phyloP scores from a whole-genome alignment of 305 asterid genomes.

The Fraxinus ornus region DNA sequence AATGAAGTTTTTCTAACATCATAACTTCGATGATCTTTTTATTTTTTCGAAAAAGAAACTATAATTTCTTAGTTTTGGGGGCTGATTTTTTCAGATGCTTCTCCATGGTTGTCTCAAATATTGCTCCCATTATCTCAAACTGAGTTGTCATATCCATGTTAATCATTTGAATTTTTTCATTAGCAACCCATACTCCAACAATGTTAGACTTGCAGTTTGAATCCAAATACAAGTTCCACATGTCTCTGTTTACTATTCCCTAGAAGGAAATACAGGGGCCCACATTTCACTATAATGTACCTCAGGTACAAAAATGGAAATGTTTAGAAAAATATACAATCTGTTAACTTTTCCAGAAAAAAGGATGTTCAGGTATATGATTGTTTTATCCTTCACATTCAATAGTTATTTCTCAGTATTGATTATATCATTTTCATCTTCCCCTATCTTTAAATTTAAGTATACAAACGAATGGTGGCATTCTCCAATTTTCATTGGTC shows the following conservation, averaged over 20 bases:
- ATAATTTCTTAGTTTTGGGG: neutral
- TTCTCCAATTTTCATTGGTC: slow-evolving; percentile 13
- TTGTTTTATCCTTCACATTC: neutral
- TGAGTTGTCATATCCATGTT: neutral
- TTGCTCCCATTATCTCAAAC: neutral
- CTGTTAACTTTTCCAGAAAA: neutral
- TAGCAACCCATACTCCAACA: neutral
- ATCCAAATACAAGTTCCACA: neutral
- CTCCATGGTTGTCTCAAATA: neutral
- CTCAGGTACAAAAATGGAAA: neutral
- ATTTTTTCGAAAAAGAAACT: neutral
- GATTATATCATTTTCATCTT: neutral
- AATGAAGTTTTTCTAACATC: neutral
- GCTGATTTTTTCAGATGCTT: neutral
- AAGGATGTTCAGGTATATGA: neutral
- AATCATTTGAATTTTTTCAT: neutral
- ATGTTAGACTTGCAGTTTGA: neutral
- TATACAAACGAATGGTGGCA: neutral
- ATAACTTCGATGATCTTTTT: neutral
- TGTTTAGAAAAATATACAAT: neutral
- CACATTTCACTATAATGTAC: neutral
- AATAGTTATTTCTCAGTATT: neutral
- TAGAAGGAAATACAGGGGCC: neutral
- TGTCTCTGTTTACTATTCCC: neutral
- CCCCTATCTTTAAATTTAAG: neutral